Evolutionary conservation across 768 basidiomycete species (phyloP).

Genomic region (Podaxis sp.): DNA sequence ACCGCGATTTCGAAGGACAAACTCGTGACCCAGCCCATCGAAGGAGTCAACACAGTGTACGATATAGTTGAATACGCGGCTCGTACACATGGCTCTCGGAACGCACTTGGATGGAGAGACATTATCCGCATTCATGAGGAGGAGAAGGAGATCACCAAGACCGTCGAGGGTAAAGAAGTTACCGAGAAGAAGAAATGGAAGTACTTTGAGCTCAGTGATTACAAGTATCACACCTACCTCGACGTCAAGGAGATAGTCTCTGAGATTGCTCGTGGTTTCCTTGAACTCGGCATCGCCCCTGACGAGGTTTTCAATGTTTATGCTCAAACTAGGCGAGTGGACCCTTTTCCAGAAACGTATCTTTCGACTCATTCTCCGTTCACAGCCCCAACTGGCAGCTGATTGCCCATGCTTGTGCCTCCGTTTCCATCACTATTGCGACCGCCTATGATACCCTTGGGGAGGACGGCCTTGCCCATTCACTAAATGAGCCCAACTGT

Average conservation of each 20-base stretch:
- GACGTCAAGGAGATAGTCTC: slow-evolving; percentile 66
- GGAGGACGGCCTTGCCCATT: slow-evolving; percentile 82
- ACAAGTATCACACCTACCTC: slow-evolving; percentile 76
- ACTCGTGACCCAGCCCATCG: slow-evolving; percentile 63
- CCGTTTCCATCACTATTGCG: slow-evolving; percentile 79
- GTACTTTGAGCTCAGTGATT: slow-evolving; percentile 90
- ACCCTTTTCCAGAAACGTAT: not conserved
- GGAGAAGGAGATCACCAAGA: slow-evolving; percentile 86
- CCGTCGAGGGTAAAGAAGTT: slow-evolving; percentile 78
- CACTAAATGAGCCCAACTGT: slow-evolving; percentile 81
- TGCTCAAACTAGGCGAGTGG: slow-evolving; percentile 72
- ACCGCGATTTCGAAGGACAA: slow-evolving; percentile 52
- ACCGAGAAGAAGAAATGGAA: slow-evolving; percentile 94
- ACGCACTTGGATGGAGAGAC: slow-evolving; percentile 82
- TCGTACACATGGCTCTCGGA: slow-evolving; percentile 69
- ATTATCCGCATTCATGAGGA: slow-evolving; percentile 73
- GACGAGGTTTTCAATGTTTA: slow-evolving; percentile 90
- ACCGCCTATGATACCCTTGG: slow-evolving; percentile 98
- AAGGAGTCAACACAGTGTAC: slow-evolving; percentile 77
- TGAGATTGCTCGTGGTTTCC: slow-evolving; percentile 68
- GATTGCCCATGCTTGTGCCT: slow-evolving; percentile 77
- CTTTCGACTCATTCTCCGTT: slow-evolving; percentile 2
- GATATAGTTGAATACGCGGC: slow-evolving; percentile 79
- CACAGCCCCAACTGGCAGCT: slow-evolving; percentile 73
- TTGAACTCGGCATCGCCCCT: slow-evolving; percentile 66